A percentile compares a stretch with the other conserved stretches of the same genome.
Conservation (phyloP, 1,284 basidiomycete species). For the Rhodotorula sp. region DNA sequence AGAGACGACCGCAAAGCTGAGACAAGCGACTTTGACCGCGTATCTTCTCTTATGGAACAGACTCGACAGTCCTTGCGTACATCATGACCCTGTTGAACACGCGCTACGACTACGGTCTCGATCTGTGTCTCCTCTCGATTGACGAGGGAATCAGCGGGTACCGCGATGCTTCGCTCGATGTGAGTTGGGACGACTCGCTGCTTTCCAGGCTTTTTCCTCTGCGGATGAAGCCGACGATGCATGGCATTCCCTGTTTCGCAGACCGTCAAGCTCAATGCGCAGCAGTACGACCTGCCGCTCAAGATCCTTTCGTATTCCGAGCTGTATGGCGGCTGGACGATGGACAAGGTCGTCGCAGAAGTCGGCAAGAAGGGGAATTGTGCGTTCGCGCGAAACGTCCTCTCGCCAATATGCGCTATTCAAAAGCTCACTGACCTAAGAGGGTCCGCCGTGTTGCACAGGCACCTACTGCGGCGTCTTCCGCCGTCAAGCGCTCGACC, state of each 20-base stretch:
- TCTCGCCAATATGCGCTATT: too few relatives aligned
- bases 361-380: constrained; percentile 98
- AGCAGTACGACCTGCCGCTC: constrained; percentile 90
- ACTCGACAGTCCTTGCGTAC: constrained; percentile 96
- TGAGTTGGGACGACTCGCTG: constrained; percentile 46
- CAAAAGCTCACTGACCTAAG: too few relatives aligned
- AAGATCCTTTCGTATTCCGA: constrained; percentile 96
- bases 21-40: neutral
- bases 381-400: constrained; percentile 32
- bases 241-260: constrained; percentile 46
- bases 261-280: constrained; percentile 97
- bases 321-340: constrained; percentile 93
- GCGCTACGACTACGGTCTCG: constrained; percentile 86
- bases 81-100: constrained; percentile 95
- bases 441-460: constrained; percentile 29
- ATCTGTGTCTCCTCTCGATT: constrained; percentile 90
- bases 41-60: constrained; percentile 52
- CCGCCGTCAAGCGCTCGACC: constrained; percentile 88
- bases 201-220: neutral
- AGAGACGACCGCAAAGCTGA: neutral
- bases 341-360: constrained; percentile 92
- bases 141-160: constrained; percentile 99
- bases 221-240: neutral
- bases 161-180: constrained; percentile 94
- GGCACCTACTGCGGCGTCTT: constrained; percentile 97